Conservation (phyloP, 306 rosid genomes). For the Mimosa bimucronata region DNA sequence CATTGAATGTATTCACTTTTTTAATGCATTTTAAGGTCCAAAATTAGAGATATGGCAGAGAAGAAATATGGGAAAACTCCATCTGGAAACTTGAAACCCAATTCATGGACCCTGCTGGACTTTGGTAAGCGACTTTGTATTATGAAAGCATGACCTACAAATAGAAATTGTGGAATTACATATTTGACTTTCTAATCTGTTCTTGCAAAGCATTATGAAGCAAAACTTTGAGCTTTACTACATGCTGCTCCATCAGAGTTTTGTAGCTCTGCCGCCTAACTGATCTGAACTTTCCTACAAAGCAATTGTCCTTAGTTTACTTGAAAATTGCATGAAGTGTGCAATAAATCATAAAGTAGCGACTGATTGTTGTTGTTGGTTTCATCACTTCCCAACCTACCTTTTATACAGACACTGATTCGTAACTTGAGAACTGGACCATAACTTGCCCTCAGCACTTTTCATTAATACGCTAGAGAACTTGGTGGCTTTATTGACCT, state of each 20-base stretch:
- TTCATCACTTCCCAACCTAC: not conserved
- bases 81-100: slow-evolving; percentile 81
- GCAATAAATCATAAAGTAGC: not conserved
- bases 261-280: slow-evolving; percentile 11
- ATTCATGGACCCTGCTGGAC: slow-evolving; percentile 94
- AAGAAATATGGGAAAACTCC: slow-evolving; percentile 79
- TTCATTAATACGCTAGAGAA: not conserved
- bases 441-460: not conserved
- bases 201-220: slow-evolving; percentile 3
- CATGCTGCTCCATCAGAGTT: not conserved
- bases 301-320: not conserved
- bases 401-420: not conserved
- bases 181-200: not conserved
- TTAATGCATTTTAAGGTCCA: slow-evolving; percentile 60
- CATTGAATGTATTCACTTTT: slow-evolving; percentile 27
- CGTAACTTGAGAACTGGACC: slow-evolving; percentile 5
- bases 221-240: slow-evolving; percentile 7
- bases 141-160: slow-evolving; percentile 7
- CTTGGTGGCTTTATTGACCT: not conserved
- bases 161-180: slow-evolving; percentile 10
- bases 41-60: slow-evolving; percentile 88
- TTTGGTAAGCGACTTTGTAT: slow-evolving; percentile 58
- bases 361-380: not conserved
- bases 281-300: slow-evolving; percentile 10
- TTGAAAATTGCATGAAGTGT: not conserved